Conservation (phyloP, 1,139 yeast species). For the Diutina mesorugosa region DNA sequence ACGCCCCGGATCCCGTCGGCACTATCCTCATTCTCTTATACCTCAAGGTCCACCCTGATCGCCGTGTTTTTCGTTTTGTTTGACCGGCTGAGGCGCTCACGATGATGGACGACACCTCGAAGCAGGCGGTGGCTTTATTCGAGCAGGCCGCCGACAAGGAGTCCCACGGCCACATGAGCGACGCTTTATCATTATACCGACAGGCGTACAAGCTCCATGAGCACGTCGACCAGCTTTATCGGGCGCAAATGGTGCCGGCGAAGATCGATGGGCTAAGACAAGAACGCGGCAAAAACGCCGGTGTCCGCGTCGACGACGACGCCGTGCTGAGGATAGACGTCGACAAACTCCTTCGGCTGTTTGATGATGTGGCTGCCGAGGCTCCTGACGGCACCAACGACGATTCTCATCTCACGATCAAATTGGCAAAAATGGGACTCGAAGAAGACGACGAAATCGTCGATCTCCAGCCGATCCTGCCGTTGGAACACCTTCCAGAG, state of each 20-base stretch:
- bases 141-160: slow-evolving; percentile 67
- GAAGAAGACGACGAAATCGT: slow-evolving; percentile 18
- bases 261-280: slow-evolving; percentile 13
- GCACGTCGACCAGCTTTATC: slow-evolving; percentile 55
- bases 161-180: slow-evolving; percentile 61
- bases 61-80: neutral
- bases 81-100: neutral
- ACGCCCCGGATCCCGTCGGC: neutral
- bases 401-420: slow-evolving; percentile 13
- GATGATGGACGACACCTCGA: neutral
- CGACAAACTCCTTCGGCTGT: slow-evolving; percentile 18
- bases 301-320: slow-evolving; percentile 18
- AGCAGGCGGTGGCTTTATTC: slow-evolving; percentile 6
- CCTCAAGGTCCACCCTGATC: neutral
- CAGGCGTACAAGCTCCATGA: slow-evolving; percentile 58
- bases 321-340: slow-evolving; percentile 25
- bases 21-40: neutral
- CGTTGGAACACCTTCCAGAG: slow-evolving; percentile 45
- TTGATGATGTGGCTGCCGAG: slow-evolving; percentile 15
- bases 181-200: slow-evolving; percentile 65
- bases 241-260: slow-evolving; percentile 32
- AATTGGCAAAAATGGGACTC: slow-evolving; percentile 19
- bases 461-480: slow-evolving; percentile 33
- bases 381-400: slow-evolving; percentile 15
- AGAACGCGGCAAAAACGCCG: slow-evolving; percentile 19